Evolutionary conservation across 768 basidiomycete genomes (phyloP), one percentile per base, ranked within the genome.

Genomic region (Russula abietina): DNA sequence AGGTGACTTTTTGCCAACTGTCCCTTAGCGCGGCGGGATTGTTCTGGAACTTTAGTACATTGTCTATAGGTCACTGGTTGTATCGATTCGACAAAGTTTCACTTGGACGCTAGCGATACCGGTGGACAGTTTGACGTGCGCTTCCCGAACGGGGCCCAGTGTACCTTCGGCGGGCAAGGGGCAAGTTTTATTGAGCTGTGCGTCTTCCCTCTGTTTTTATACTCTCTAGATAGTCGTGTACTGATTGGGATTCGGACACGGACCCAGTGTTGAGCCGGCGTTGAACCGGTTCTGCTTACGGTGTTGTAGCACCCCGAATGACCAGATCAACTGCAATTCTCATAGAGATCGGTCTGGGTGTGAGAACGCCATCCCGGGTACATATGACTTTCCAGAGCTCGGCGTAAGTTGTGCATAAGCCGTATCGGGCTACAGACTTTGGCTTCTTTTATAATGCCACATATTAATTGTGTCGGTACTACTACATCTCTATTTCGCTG

Each of bases 111-210:
- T 14, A 65, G 62, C 51, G 80, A 82, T 46, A 72, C 73, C 4
- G 81, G 81, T 7, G 81, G 81, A 11, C 81, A 82, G 65, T 76
- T 80, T 61, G 81, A 82, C 54, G 73, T 77, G 48, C 76, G 81
- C 26, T 82, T 76, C 67, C 81, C 80, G 1, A 77, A 82, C 55
- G 81, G 81, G n/a, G 81, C 81, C 24, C 78, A 80, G 54, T 82
- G 81, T 70, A 74, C 75, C 3, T 82, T 78, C 61, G 81, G 81
- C 46, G 81, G 81, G 5, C 77, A 75, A 49, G 79, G 76, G 6
- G 79, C 80, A 43, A 82, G 81, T 60, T 82, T 82, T 62, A 80
- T 82, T 43, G 74, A 81, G 68, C 74, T 75, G 81, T 81, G 61
- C 67, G 80, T 71, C 12, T 16, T 19, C 41, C 43, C 32, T 38